Conservation (phyloP, 371 early-diverging fungal species). For the Haplosporangium sp. region DNA sequence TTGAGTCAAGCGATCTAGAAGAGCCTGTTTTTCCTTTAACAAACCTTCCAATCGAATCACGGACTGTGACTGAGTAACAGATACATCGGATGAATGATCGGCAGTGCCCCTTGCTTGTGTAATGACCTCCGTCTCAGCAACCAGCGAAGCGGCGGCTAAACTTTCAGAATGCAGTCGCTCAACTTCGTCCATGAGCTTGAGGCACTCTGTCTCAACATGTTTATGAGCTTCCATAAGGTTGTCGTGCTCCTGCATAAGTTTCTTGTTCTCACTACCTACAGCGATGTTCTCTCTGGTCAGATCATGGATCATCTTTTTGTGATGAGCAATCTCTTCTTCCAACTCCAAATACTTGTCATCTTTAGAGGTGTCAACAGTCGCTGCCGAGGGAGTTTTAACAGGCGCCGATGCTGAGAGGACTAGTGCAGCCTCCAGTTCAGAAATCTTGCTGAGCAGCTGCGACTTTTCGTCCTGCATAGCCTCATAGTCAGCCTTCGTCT, state of each 20-base stretch:
- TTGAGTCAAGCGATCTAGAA: slow-evolving; percentile 61
- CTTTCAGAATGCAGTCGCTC: slow-evolving; percentile 76
- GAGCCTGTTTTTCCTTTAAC: slow-evolving; percentile 63
- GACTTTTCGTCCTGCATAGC: slow-evolving; percentile 52
- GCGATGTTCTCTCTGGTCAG: slow-evolving; percentile 55
- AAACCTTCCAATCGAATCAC: slow-evolving; percentile 55
- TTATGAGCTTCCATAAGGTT: slow-evolving; percentile 71
- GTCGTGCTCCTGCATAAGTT: slow-evolving; percentile 61
- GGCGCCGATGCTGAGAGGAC: slow-evolving; percentile 30
- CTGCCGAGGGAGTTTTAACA: slow-evolving; percentile 25
- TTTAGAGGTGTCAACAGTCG: slow-evolving; percentile 10
- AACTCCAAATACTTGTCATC: slow-evolving; percentile 25
- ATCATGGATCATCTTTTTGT: slow-evolving; percentile 45
- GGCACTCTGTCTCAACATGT: slow-evolving; percentile 76
- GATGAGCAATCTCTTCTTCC: slow-evolving; percentile 40
- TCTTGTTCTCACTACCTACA: slow-evolving; percentile 63
- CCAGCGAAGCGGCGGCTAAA: slow-evolving; percentile 48
- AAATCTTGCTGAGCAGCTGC: slow-evolving; percentile 46
- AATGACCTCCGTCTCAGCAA: slow-evolving; percentile 19
- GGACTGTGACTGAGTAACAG: slow-evolving; percentile 24
- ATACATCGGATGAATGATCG: not conserved
- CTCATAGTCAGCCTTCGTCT: slow-evolving; percentile 34
- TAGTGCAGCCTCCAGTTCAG: slow-evolving; percentile 54
- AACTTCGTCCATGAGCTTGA: slow-evolving; percentile 82
- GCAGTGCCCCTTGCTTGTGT: slow-evolving; percentile 8